Percentiles rank a stretch among this genome's conserved stretches.
Conservation (phyloP, 129 eudicot genomes). For the Tanacetum coccineum region DNA sequence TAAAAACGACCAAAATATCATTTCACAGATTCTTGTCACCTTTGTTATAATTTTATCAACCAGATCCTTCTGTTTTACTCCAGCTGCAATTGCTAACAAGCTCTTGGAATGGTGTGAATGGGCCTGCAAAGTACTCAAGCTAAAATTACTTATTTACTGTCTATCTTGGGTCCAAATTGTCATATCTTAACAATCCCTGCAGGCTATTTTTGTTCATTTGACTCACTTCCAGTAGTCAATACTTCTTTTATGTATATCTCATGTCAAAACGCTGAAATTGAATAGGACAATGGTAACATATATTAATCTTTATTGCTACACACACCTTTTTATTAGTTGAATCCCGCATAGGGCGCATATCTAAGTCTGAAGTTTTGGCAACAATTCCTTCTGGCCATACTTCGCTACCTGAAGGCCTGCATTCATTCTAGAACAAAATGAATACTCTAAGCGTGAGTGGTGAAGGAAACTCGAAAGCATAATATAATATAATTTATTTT, state of each 20-base stretch:
- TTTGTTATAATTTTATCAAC: constrained; percentile 62
- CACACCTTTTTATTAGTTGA: too few species aligned
- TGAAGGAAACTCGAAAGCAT: constrained; percentile 7
- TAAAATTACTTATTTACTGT: background rate
- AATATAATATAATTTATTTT: background rate
- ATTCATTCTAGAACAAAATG: constrained; percentile 46
- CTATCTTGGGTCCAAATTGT: background rate
- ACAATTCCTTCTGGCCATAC: constrained; percentile 75
- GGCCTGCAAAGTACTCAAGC: constrained; percentile 29
- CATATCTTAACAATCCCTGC: background rate
- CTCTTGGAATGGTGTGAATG: constrained; percentile 34
- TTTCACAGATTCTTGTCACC: constrained; percentile 32
- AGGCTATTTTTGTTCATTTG: too few species aligned
- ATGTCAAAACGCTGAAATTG: too few species aligned
- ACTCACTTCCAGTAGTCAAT: too few species aligned
- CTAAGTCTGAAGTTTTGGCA: constrained; percentile 64
- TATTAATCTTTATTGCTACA: too few species aligned
- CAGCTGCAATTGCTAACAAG: constrained; percentile 83
- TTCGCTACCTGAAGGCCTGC: constrained; percentile 69
- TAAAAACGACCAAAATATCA: background rate
- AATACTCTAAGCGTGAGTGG: constrained; percentile 7
- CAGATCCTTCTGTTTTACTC: constrained; percentile 68
- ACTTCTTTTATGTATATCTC: too few species aligned
- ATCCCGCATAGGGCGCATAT: too few species aligned
- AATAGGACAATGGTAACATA: too few species aligned